Conservation (phyloP, 202 grass and related monocot species). For the Setaria viridis region DNA sequence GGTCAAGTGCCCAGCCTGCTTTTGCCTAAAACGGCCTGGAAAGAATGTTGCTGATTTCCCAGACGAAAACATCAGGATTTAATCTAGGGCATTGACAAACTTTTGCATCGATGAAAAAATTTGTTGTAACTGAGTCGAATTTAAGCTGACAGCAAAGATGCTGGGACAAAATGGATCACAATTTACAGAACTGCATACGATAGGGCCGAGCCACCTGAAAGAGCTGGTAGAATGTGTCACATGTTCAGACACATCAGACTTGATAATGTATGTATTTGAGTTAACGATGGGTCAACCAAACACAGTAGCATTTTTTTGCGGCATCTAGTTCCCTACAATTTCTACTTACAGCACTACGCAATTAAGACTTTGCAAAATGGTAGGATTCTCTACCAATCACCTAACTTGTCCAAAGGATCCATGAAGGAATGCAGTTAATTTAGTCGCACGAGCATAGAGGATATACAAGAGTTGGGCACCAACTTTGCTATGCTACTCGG, state of each 20-base stretch:
- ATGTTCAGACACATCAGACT: not conserved
- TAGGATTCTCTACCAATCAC: not conserved
- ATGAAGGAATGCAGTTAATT: not conserved
- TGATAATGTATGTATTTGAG: not conserved
- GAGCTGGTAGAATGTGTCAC: not conserved
- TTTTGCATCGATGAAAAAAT: not conserved
- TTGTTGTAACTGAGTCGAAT: not conserved
- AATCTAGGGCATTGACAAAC: not conserved
- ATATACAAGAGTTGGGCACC: not conserved
- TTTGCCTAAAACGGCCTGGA: not conserved
- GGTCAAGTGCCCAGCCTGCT: not conserved
- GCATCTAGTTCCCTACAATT: not conserved
- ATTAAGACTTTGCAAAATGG: not conserved
- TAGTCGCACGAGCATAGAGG: not conserved
- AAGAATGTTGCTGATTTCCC: not conserved
- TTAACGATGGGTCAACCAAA: not conserved
- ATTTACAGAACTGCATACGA: not conserved
- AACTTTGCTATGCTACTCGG: constrained; percentile 49
- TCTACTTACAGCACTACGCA: not conserved
- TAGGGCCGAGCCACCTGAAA: not conserved
- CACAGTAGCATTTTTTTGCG: not conserved
- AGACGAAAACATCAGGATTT: not conserved
- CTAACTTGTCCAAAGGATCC: not conserved
- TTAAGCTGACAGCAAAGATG: constrained; percentile 1
- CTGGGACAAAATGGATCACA: not conserved